Evolutionary conservation across 2,329 filamentous ascomycete species (phyloP).

Genomic region (Cadophora gregata): DNA sequence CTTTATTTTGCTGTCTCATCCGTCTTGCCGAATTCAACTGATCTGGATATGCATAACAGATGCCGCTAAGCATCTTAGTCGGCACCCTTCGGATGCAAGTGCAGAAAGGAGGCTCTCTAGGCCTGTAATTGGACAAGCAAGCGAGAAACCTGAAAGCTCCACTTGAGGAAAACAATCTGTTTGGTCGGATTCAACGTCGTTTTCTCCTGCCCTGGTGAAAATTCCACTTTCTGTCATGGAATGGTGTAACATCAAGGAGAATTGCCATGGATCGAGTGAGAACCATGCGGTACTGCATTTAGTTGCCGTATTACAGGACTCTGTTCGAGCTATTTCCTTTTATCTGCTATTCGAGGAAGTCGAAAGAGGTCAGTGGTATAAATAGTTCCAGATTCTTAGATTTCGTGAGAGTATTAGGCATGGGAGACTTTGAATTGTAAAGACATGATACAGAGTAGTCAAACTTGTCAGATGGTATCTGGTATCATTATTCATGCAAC

Average conservation of each 20-base stretch:
- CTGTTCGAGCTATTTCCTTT: neutral
- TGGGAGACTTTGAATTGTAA: too few relatives aligned
- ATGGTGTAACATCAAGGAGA: neutral
- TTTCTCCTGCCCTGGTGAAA: neutral
- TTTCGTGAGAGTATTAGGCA: neutral
- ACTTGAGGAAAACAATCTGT: neutral
- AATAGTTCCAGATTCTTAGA: neutral
- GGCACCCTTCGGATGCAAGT: neutral
- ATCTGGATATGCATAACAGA: neutral
- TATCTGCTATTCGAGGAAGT: neutral
- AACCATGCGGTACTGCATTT: neutral
- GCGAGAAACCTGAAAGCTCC: neutral
- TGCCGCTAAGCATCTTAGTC: conserved; percentile 5
- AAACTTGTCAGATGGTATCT: too few relatives aligned
- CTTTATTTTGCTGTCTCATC: neutral
- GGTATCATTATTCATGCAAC: neutral
- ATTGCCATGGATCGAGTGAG: neutral
- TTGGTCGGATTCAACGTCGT: neutral
- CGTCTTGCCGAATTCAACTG: neutral
- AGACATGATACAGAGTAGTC: too few relatives aligned
- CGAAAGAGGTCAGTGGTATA: neutral
- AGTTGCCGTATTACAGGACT: neutral
- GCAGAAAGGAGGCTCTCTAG: neutral
- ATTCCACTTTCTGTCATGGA: neutral
- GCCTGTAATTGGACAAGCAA: neutral